Base-by-base conservation (phyloP, 2,329 filamentous ascomycete species). In the Fusarium sp. region DNA sequence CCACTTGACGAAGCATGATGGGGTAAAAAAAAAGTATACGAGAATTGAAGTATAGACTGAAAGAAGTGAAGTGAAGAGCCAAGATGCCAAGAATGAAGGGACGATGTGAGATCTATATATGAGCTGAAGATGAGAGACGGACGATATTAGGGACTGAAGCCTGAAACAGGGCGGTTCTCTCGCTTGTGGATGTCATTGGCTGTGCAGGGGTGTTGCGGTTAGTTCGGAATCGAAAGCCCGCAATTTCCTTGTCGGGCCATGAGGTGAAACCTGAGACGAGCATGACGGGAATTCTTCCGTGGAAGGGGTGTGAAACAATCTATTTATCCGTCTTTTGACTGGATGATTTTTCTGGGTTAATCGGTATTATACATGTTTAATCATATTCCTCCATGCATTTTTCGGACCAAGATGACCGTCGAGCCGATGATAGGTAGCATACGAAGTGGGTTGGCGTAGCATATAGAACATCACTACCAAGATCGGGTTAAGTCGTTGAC, bases 1-100 rank as follows among this genome's bases (percentile, higher is more conserved):
- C 81, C 33, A 79, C 77, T 79, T 83, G 78, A 66, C 78, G 70
- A 69, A 87, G 59, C 70, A 67, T 68, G 60, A 38, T 48, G 45
- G 3, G 33, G 35, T 18, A 48, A 31, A 37, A 21, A 29, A 16
- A 16, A 57, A 18, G 35, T 52, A 55, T 23, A 39, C 39, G 31
- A 58, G 19, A 41, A 48, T 3, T 48, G 45, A 65, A 58, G 8
- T 45, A 46, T 45, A 29, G 60, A 58, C 19, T 21, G n/a, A 10
- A 29, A 39, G 63, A 64, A 63, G 27, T 54, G 45, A 63, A 60
- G 27, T 27, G 31, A 65, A 58, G 60, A 37, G 52, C 25, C 45
- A 72, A 72, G 51, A 14, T 31, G 55, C 48, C 51, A 63, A 67
- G 61, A 29, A 41, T n/a, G 42, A 15, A 35, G 42, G 16, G 51